These are phyloP conservation scores for Chimonanthus salicifolius DNA, from an alignment of 164 flowering plant genomes.

Conservation along the genomic window DNA sequence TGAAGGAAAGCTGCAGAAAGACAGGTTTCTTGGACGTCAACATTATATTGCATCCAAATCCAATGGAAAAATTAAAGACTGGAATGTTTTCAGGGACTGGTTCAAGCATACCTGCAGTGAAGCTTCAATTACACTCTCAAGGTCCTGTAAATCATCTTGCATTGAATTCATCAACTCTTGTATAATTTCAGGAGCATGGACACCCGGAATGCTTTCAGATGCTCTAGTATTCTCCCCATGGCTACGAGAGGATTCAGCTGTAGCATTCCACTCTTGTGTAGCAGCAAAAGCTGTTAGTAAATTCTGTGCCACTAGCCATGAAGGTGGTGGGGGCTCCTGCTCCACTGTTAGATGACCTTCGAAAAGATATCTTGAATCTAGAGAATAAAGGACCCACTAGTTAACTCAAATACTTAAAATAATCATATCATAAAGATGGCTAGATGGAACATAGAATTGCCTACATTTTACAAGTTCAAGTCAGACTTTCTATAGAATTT, in stretches of 20 bases:
- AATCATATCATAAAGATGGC: neutral
- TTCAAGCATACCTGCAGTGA: slow-evolving; percentile 24
- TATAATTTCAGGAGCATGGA: slow-evolving; percentile 10
- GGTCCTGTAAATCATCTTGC: slow-evolving; percentile 14
- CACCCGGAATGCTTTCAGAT: slow-evolving; percentile 16
- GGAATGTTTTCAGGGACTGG: neutral
- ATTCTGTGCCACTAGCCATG: slow-evolving; percentile 68
- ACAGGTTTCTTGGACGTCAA: neutral
- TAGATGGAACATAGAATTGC: neutral
- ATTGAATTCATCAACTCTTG: slow-evolving; percentile 14
- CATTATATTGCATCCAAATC: neutral
- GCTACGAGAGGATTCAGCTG: slow-evolving; percentile 42
- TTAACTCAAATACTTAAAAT: neutral
- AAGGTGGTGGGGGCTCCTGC: slow-evolving; percentile 83
- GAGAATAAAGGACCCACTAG: neutral
- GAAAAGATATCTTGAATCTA: slow-evolving; percentile 62
- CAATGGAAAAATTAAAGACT: neutral
- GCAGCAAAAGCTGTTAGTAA: slow-evolving; percentile 38
- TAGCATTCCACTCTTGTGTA: slow-evolving; percentile 2
- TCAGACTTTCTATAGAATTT: neutral
- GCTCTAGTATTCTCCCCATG: slow-evolving; percentile 17
- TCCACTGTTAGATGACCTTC: slow-evolving; percentile 97
- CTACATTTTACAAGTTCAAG: neutral
- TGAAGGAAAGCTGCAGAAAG: neutral
- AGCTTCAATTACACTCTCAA: slow-evolving; percentile 26